Evolutionary conservation across 768 basidiomycete species (phyloP), one percentile per base, ranked within the genome.

Genomic region (Trametes meyenii): DNA sequence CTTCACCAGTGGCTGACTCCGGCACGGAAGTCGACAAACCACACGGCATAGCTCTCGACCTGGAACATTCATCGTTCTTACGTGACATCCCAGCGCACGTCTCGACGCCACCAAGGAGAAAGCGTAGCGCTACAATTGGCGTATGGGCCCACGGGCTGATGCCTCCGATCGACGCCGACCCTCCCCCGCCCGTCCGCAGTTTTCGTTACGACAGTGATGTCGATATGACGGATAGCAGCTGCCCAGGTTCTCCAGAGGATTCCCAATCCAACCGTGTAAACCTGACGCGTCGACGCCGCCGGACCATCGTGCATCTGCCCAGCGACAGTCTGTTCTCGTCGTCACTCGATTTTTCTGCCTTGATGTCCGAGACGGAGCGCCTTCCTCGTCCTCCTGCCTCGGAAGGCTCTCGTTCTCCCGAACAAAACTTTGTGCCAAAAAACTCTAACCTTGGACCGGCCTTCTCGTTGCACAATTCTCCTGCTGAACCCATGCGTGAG

Each of bases 271-370:
- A 4, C 38, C 55, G 56, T 36, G 55, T 23, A 23, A 49, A 56
- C 26, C 58, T 69, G 33, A 50, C 54, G 17, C 68, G 70, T 39
- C 50, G 68, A 40, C 65, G 70, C 7, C 69, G 71, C 7, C 66
- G 69, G 16, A 69, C 69, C 2, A 65, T 70, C 23, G 67, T 68
- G 21, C 67, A 70, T 45, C 61, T 67, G 29, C 63, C 71, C 14
- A 65, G 62, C 45, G 69, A 70, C 48, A 69, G 67, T 26, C 61
- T 70, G n/a, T 72, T 72, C 58, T 72, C 71, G 2, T 69, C 71
- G 23, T 66, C 67, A 13, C 65, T 72, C 6, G 69, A 72, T 40
- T 72, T 72, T 52, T 72, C 69, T 24, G 57, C 66, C 0, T 60
- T 65, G 16, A 59, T 58, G 62, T 63, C 62, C 17, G 62, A 60